Evolutionary conservation across 495 filamentous ascomycete species (phyloP), one percentile per base, ranked within the genome.

Genomic region (Penicillium macrosclerotiorum): DNA sequence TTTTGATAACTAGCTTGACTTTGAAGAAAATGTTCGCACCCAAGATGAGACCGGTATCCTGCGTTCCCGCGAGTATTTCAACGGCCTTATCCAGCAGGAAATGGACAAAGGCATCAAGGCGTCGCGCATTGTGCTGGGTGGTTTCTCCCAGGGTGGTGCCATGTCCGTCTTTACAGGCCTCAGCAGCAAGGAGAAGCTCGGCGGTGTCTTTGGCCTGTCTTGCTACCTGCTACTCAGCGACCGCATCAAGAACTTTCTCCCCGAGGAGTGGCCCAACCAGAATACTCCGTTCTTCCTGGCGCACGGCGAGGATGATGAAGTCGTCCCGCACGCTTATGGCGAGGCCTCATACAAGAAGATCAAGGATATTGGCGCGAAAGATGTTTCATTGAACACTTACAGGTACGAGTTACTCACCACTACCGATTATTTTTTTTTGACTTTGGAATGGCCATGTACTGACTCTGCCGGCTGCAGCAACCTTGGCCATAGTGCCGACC

Each of bases 201-300:
- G 83, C 8, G 92, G 92, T 49, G 86, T 98, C 40, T 84, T 96
- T 51, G 89, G 83, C 8, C 74, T 98, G 34, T 92, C 87, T 8
- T 84, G 79, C 48, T 98, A 95, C 58, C 67, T 96, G 55, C 72
- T 90, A 8, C 69, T 96, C 36, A 81, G 81, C 54, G 71, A 78
- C 39, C 91, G 88, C 55, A 70, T 95, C 54, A 70, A 79, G 59
- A 77, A 79, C 29, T 76, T 85, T 38, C 67, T 85, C 19, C 77
- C 87, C 0, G 72, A 75, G 44, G 78, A 82, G 16, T 79, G 74
- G 50, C 67, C 79, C 42, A 96, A 95, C 64, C 81, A 85, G 65
- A 69, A 84, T 3, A 96, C 90, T 2, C 85, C 85, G 1, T 83
- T 96, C 38, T 94, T 94, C 66, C 81, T 95, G 77, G 90, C 80